Evolutionary conservation across 2,329 filamentous ascomycete genomes (phyloP).

Genomic region (Diaporthe batatas): DNA sequence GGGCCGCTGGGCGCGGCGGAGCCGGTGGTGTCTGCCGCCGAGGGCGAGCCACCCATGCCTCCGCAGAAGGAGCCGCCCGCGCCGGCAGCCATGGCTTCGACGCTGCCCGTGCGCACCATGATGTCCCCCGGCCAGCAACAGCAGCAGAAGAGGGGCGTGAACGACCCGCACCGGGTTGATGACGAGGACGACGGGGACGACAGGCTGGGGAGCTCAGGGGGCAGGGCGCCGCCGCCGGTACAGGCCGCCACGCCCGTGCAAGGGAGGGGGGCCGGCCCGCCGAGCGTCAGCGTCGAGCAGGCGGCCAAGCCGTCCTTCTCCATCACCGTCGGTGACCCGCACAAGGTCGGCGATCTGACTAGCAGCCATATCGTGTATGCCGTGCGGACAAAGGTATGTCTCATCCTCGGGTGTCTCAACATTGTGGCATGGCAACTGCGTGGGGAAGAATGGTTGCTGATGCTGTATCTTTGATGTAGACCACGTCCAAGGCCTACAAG

Average conservation of each 20-base stretch:
- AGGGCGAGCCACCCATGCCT: conserved; percentile 70
- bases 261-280: conserved; percentile 68
- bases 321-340: conserved; percentile 94
- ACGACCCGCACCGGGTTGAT: conserved; percentile 75
- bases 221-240: conserved; percentile 76
- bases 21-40: conserved; percentile 46
- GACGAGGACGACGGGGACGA: conserved; percentile 76
- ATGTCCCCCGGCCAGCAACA: conserved; percentile 58
- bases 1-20: conserved; percentile 77
- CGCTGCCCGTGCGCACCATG: conserved; percentile 68
- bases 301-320: conserved; percentile 92
- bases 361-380: conserved; percentile 98
- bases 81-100: conserved; percentile 36
- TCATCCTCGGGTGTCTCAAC: conserved; percentile 21
- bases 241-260: conserved; percentile 68
- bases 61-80: conserved; percentile 73
- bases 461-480: conserved; percentile 64
- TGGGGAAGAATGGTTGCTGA: conserved; percentile 2
- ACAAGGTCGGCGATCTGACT: conserved; percentile 97
- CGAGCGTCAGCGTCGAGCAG: conserved; percentile 92
- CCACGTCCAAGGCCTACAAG: conserved; percentile 94
- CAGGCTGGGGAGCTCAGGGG: conserved; percentile 56
- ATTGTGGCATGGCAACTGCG: neutral
- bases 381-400: conserved; percentile 85
- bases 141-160: conserved; percentile 55